Percentiles rank a stretch among this genome's conserved stretches.
These are phyloP conservation scores for Hypoxylon trugodes DNA, from an alignment of 495 filamentous ascomycete genomes.

Conservation along the genomic window DNA sequence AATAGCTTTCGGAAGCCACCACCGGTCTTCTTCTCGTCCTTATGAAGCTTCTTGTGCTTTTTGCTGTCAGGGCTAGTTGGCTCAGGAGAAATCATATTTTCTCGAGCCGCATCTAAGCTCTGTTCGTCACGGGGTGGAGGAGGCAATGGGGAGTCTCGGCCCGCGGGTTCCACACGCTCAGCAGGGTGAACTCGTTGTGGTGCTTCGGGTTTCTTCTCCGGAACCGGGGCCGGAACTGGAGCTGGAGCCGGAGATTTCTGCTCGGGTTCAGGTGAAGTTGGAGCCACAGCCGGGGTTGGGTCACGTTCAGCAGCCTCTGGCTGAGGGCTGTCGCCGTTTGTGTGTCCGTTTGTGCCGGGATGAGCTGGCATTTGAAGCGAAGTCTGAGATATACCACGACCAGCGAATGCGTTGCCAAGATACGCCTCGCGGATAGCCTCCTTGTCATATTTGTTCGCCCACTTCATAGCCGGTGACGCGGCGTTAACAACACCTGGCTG, in stretches of 20 bases:
- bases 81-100: conserved; percentile 56
- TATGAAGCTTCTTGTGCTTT: conserved; percentile 63
- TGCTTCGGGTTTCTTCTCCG: conserved; percentile 47
- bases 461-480: conserved; percentile 93
- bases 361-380: conserved; percentile 44
- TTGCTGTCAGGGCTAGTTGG: conserved; percentile 56
- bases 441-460: conserved; percentile 91
- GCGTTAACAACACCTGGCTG: conserved; percentile 87
- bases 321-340: conserved; percentile 42
- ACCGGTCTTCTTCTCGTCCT: conserved; percentile 59
- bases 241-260: conserved; percentile 16
- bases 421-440: conserved; percentile 83
- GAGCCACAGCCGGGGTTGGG: conserved; percentile 26
- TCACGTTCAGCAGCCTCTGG: conserved; percentile 50
- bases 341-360: conserved; percentile 22
- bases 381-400: conserved; percentile 61
- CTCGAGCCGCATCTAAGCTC: conserved; percentile 49
- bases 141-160: conserved; percentile 50
- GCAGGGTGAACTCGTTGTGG: conserved; percentile 49
- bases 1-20: conserved; percentile 70
- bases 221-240: conserved; percentile 18
- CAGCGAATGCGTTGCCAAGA: conserved; percentile 73
- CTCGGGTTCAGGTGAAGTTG: conserved; percentile 11
- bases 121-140: conserved; percentile 50
- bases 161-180: conserved; percentile 44